Conservation (phyloP, 177 flowering plant species). For the Tripterygium wilfordii region DNA sequence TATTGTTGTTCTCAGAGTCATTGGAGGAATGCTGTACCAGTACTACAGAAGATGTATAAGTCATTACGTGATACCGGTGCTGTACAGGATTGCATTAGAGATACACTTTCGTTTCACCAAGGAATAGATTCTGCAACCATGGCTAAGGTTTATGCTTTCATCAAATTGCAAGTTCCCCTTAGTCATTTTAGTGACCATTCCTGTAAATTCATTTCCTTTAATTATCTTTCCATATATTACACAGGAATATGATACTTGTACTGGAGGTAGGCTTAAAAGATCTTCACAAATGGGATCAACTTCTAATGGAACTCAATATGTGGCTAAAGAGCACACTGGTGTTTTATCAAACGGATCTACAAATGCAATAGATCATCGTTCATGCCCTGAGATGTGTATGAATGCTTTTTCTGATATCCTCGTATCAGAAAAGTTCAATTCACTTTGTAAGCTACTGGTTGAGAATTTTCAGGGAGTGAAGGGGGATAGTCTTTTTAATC, state of each 20-base stretch:
- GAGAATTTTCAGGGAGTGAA: constrained; percentile 66
- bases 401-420: constrained; percentile 39
- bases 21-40: constrained; percentile 34
- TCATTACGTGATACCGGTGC: constrained; percentile 36
- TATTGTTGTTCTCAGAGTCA: constrained; percentile 17
- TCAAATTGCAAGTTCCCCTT: not conserved
- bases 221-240: constrained; percentile 7
- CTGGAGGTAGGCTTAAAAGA: constrained; percentile 8
- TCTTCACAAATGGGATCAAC: constrained; percentile 13
- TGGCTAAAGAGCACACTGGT: constrained; percentile 11
- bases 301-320: constrained; percentile 19
- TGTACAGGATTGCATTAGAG: constrained; percentile 29
- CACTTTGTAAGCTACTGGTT: constrained; percentile 52
- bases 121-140: constrained; percentile 10
- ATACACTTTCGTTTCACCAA: constrained; percentile 26
- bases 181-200: not conserved
- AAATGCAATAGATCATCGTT: constrained; percentile 8
- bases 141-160: constrained; percentile 22
- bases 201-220: not conserved
- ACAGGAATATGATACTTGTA: constrained; percentile 28
- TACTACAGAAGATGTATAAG: constrained; percentile 32
- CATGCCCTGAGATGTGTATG: constrained; percentile 35
- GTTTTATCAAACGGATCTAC: constrained; percentile 19
- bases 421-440: constrained; percentile 53
- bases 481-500: constrained; percentile 39